phyloP scores from a whole-genome alignment of 805 yeast genomes.

The Allodekkera sacchari region DNA sequence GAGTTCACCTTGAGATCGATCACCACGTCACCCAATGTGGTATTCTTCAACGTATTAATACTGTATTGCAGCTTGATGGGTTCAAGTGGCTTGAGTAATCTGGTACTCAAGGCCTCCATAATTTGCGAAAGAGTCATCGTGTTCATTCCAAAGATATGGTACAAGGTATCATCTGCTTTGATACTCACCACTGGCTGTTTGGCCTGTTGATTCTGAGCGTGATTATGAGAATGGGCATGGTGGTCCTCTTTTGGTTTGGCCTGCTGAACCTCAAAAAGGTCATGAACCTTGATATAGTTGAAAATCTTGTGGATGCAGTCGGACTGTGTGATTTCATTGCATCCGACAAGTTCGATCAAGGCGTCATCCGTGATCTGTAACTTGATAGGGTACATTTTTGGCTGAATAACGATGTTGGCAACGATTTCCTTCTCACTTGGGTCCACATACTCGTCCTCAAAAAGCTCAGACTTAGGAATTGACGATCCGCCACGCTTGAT shows the following conservation, averaged over 20 bases:
- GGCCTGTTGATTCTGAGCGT: constrained; percentile 3
- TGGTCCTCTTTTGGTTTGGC: constrained; percentile 11
- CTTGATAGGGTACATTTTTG: constrained; percentile 65
- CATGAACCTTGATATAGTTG: constrained; percentile 28
- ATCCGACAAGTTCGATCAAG: constrained; percentile 65
- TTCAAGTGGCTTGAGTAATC: constrained; percentile 65
- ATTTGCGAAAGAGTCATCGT: constrained; percentile 64
- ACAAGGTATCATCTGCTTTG: constrained; percentile 37
- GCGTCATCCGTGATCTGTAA: constrained; percentile 53
- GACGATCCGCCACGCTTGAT: constrained; percentile 66
- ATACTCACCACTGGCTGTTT: constrained; percentile 20
- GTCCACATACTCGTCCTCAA: constrained; percentile 16
- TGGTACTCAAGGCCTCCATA: constrained; percentile 55
- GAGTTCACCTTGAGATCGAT: constrained; percentile 61
- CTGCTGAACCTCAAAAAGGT: constrained; percentile 26
- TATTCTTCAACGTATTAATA: constrained; percentile 66
- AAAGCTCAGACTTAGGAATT: constrained; percentile 16
- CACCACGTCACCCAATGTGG: constrained; percentile 73
- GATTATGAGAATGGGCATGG: no score
- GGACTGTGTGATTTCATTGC: constrained; percentile 73
- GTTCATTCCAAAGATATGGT: constrained; percentile 37
- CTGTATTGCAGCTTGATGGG: constrained; percentile 75
- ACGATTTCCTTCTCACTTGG: constrained; percentile 40
- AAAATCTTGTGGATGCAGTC: constrained; percentile 47
- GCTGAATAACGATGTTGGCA: constrained; percentile 70